These are phyloP conservation scores for Candida insectalens DNA, from an alignment of 805 yeast genomes.

Conservation along the genomic window DNA sequence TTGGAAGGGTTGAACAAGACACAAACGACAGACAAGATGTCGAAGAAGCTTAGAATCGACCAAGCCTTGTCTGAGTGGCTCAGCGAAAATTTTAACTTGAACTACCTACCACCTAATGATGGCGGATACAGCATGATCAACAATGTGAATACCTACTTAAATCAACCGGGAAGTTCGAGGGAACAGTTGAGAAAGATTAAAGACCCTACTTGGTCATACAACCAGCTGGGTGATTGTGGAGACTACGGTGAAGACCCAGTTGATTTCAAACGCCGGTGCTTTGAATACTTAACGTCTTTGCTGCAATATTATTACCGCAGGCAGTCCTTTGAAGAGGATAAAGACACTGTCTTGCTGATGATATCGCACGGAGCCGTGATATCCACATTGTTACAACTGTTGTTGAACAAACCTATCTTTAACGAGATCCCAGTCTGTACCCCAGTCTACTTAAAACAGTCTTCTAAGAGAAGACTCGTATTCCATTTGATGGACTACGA, in stretches of 20 bases:
- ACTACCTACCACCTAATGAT: constrained; percentile 34
- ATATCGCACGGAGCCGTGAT: constrained; percentile 37
- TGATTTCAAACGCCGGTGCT: constrained; percentile 27
- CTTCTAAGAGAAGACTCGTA: constrained; percentile 12
- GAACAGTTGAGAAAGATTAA: constrained; percentile 11
- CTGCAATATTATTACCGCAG: constrained; percentile 21
- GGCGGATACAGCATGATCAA: constrained; percentile 31
- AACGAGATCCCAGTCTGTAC: constrained; percentile 30
- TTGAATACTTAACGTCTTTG: constrained; percentile 24
- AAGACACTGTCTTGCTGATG: constrained; percentile 23
- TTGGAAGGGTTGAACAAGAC: constrained; percentile 10
- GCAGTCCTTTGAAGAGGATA: constrained; percentile 19
- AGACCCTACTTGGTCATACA: constrained; percentile 24
- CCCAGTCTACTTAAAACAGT: constrained; percentile 24
- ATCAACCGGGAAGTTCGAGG: constrained; percentile 13
- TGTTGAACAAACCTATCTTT: constrained; percentile 27
- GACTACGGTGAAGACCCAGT: constrained; percentile 31
- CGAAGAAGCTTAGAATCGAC: constrained; percentile 26
- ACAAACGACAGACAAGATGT: constrained; percentile 1
- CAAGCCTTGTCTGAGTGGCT: constrained; percentile 36
- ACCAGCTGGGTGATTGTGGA: constrained; percentile 32
- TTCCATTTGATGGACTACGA: constrained; percentile 25
- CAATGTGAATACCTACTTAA: constrained; percentile 29
- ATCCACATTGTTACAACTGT: constrained; percentile 27
- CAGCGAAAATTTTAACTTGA: constrained; percentile 28